phyloP scores from a whole-genome alignment of 2,329 filamentous ascomycete genomes.

The Westerdykella ornata region DNA sequence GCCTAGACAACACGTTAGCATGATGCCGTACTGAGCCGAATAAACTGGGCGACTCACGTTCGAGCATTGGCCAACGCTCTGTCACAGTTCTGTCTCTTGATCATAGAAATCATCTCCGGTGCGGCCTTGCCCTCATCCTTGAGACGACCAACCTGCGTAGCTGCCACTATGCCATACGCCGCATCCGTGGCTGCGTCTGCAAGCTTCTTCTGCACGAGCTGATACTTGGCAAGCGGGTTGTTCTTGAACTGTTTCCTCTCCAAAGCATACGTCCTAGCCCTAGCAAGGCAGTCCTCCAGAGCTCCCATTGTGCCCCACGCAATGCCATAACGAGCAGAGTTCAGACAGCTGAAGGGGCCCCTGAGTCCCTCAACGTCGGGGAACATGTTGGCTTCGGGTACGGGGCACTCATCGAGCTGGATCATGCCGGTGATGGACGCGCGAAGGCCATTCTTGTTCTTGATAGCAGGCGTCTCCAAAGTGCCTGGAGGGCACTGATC shows the following conservation, averaged over 20 bases:
- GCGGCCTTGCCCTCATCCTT: constrained; percentile 85
- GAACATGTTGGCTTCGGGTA: constrained; percentile 89
- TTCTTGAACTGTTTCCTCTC: constrained; percentile 94
- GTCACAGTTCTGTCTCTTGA: constrained; percentile 98
- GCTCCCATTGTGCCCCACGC: constrained; percentile 90
- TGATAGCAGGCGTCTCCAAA: constrained; percentile 83
- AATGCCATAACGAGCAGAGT: constrained; percentile 89
- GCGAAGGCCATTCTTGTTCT: constrained; percentile 89
- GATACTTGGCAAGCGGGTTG: constrained; percentile 91
- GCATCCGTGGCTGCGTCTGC: constrained; percentile 88
- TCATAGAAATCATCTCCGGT: constrained; percentile 94
- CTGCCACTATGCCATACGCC: constrained; percentile 82
- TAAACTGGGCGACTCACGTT: constrained; percentile 39
- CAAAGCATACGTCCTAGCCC: constrained; percentile 78
- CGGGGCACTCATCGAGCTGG: constrained; percentile 82
- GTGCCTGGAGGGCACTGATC: constrained; percentile 79
- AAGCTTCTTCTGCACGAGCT: constrained; percentile 96
- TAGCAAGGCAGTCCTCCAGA: constrained; percentile 79
- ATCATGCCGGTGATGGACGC: constrained; percentile 98
- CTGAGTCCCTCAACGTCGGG: constrained; percentile 77
- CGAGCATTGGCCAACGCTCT: constrained; percentile 73
- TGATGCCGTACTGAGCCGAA: neutral
- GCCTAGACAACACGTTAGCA: constrained; percentile 34
- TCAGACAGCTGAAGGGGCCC: constrained; percentile 90
- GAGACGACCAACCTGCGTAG: constrained; percentile 81